Evolutionary conservation across 768 basidiomycete genomes (phyloP), one percentile per base, ranked within the genome.

Genomic region (Mycena latifolia): DNA sequence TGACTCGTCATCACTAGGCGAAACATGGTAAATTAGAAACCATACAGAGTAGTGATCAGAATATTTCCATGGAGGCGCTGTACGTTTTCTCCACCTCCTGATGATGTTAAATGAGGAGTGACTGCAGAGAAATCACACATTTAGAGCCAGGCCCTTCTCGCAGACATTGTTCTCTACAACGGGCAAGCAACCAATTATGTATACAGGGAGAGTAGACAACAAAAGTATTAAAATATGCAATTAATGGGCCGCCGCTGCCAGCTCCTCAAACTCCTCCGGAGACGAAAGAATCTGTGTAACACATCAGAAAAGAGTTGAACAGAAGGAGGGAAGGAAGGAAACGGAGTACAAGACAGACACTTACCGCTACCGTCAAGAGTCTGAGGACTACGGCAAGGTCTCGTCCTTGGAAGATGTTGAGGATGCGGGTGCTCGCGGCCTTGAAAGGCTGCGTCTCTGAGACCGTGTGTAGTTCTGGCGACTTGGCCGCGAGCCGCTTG

Each of bases 1-100:
- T 20, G 33, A 31, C 9, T 85, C 86, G 24, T 86, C 85, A 39
- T 82, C 81, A n/a, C n/a, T n/a, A n/a, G n/a, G n/a, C n/a, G n/a
- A n/a, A n/a, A n/a, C n/a, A n/a, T n/a, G n/a, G n/a, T n/a, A n/a
- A n/a, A n/a, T n/a, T n/a, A n/a, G n/a, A n/a, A n/a, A n/a, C n/a
- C n/a, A n/a, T n/a, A n/a, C n/a, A n/a, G n/a, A n/a, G n/a, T n/a
- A n/a, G n/a, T n/a, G n/a, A n/a, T n/a, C n/a, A n/a, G n/a, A n/a
- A n/a, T n/a, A n/a, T n/a, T n/a, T n/a, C n/a, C n/a, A n/a, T n/a
- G n/a, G n/a, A n/a, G n/a, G n/a, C n/a, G n/a, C n/a, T n/a, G n/a
- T n/a, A n/a, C n/a, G n/a, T n/a, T n/a, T n/a, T n/a, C n/a, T n/a
- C n/a, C n/a, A n/a, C n/a, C n/a, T n/a, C n/a, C n/a, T n/a, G n/a